Base-by-base conservation (phyloP, 176 grass and related monocot species). In the Echinochloa phyllopogon region DNA sequence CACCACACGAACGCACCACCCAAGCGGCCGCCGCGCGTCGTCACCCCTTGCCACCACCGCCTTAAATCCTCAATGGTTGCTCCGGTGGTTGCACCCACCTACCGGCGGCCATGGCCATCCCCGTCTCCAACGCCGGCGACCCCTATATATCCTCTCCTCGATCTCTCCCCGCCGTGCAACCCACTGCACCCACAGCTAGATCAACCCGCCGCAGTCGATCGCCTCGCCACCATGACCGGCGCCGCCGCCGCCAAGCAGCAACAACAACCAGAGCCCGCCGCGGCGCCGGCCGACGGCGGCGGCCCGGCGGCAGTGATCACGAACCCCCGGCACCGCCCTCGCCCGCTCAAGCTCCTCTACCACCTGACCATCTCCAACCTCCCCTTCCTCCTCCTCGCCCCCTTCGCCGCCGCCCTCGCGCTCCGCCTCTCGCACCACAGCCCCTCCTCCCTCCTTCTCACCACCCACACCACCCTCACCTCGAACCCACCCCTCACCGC, bases 11-110 rank as follows among this genome's bases (percentile, higher is more conserved):
- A n/a, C n/a, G n/a, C n/a, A n/a, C n/a, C n/a, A n/a, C n/a, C 29
- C 29, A 33, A 33, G 29, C 2, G 29, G 29, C 29, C 29, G 29
- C 1, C 29, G 29, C 29, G 29, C 29, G 29, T 33, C 29, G 29
- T 33, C 29, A 33, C 29, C 29, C n/a, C n/a, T n/a, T n/a, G n/a
- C n/a, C n/a, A n/a, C n/a, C n/a, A n/a, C n/a, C n/a, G n/a, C n/a
- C n/a, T n/a, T n/a, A n/a, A n/a, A n/a, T n/a, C n/a, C n/a, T n/a
- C 29, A 85, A 89, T 85, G 87, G 88, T 91, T 21, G 85, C 82
- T 89, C 80, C 27, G 81, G 91, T 96, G 44, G 94, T 96, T 96
- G 91, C 91, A 93, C 88, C 94, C 61, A 81, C 29, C 29, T 2
- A 33, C 89, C 81, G 77, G 5, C 29, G 29, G 36, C 78, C 82